Evolutionary conservation across 2,329 filamentous ascomycete genomes (phyloP).

Genomic region (Paracoccidioides brasiliensis): DNA sequence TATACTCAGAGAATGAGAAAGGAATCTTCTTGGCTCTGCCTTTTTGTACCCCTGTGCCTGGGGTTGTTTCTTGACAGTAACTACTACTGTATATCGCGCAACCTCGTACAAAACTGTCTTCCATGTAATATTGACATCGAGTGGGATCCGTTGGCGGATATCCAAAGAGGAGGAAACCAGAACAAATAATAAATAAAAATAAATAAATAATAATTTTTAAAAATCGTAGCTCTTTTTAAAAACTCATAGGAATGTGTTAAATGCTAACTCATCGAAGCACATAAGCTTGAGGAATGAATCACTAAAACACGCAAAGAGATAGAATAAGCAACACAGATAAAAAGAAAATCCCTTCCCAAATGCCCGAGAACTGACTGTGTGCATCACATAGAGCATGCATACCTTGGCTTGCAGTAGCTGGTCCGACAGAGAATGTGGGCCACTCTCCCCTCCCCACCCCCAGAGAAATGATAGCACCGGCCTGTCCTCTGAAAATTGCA

Average conservation of each 20-base stretch:
- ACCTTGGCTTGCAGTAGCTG: background rate
- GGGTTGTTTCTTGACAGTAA: background rate
- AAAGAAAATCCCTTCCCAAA: no score
- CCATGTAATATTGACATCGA: background rate
- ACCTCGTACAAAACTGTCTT: background rate
- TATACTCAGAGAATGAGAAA: background rate
- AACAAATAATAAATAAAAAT: no score
- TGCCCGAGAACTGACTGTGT: background rate
- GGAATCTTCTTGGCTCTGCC: background rate
- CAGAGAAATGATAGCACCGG: no score
- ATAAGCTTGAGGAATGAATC: background rate
- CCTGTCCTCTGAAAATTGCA: no score
- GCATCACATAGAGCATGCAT: background rate
- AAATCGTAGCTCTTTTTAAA: no score
- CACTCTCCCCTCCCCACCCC: background rate
- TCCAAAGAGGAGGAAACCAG: no score
- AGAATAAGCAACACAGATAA: background rate
- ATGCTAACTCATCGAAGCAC: no score
- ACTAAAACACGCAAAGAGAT: background rate
- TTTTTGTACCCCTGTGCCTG: background rate
- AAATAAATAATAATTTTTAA: no score
- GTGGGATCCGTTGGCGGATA: background rate
- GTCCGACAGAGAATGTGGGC: background rate
- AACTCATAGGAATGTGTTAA: no score
- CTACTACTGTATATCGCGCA: background rate